Percentiles rank a stretch among this genome's conserved stretches.
Evolutionary conservation across 2,329 filamentous ascomycete species (phyloP).

Genomic region (Sphaerulina vaccinii): DNA sequence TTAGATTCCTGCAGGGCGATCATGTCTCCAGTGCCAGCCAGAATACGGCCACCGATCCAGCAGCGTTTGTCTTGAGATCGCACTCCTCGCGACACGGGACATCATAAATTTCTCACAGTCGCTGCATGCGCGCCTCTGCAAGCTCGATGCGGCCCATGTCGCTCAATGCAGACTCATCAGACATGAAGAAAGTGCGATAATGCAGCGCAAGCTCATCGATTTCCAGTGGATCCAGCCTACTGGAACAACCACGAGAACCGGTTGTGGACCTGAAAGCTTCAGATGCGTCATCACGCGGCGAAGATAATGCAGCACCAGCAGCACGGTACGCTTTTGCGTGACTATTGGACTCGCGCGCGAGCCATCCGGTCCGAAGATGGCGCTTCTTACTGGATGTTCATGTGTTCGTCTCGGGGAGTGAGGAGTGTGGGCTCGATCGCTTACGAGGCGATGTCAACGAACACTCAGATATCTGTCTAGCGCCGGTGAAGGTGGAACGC

Average conservation of each 20-base stretch:
- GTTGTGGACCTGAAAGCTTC: not conserved
- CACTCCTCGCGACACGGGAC: too few relatives aligned
- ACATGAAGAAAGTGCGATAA: not conserved
- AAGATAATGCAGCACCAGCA: not conserved
- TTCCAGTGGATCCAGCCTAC: conserved; percentile 2
- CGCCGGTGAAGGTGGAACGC: conserved; percentile 6
- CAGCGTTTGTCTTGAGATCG: too few relatives aligned
- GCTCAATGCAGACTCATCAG: not conserved
- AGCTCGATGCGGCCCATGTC: not conserved
- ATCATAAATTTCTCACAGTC: not conserved
- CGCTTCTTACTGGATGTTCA: not conserved
- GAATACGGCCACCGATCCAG: too few relatives aligned
- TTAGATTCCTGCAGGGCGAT: too few relatives aligned
- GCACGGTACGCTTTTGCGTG: not conserved
- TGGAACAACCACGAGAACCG: conserved; percentile 6
- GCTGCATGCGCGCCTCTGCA: not conserved
- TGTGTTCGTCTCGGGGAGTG: not conserved
- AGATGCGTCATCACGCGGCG: conserved; percentile 4
- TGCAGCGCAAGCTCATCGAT: not conserved
- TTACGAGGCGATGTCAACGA: conserved; percentile 10
- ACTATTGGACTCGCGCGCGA: not conserved
- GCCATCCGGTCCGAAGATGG: conserved; percentile 5
- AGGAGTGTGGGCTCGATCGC: not conserved
- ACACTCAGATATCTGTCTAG: not conserved
- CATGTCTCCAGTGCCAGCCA: too few relatives aligned